Evolutionary conservation across 495 filamentous ascomycete genomes (phyloP).

Genomic region (Penicillium waksmanii): DNA sequence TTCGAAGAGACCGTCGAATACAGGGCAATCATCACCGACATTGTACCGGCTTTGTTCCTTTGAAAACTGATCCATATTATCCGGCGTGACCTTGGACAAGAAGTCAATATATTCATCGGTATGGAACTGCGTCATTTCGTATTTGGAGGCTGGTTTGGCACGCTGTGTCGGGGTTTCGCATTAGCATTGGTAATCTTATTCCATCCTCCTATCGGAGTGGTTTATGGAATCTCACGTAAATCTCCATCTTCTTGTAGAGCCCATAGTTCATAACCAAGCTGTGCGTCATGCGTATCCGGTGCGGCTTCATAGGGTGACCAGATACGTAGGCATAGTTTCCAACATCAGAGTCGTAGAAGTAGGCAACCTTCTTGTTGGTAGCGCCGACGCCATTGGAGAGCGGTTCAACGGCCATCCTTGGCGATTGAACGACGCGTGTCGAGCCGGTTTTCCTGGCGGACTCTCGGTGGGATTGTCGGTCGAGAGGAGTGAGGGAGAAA

Average conservation of each 20-base stretch:
- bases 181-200: constrained; percentile 24
- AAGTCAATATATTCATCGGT: constrained; percentile 99
- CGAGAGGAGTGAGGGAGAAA: constrained; percentile 12
- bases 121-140: constrained; percentile 99
- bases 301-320: constrained; percentile 99
- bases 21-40: constrained; percentile 96
- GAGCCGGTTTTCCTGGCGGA: neutral
- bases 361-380: constrained; percentile 79
- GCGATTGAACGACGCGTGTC: constrained; percentile 5
- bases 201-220: neutral
- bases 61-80: constrained; percentile 94
- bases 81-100: constrained; percentile 91
- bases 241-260: constrained; percentile 98
- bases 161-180: constrained; percentile 59
- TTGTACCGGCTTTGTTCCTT: constrained; percentile 97
- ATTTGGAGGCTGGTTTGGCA: constrained; percentile 92
- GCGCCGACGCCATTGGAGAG: constrained; percentile 50
- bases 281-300: constrained; percentile 96
- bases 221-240: constrained; percentile 74
- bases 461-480: constrained; percentile 11
- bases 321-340: constrained; percentile 98
- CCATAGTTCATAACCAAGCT: constrained; percentile 99
- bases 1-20: constrained; percentile 97
- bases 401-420: constrained; percentile 49
- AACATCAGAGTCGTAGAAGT: constrained; percentile 98